These are phyloP conservation scores for Lentinus tigrinus DNA, from an alignment of 768 basidiomycete genomes.

Conservation along the genomic window DNA sequence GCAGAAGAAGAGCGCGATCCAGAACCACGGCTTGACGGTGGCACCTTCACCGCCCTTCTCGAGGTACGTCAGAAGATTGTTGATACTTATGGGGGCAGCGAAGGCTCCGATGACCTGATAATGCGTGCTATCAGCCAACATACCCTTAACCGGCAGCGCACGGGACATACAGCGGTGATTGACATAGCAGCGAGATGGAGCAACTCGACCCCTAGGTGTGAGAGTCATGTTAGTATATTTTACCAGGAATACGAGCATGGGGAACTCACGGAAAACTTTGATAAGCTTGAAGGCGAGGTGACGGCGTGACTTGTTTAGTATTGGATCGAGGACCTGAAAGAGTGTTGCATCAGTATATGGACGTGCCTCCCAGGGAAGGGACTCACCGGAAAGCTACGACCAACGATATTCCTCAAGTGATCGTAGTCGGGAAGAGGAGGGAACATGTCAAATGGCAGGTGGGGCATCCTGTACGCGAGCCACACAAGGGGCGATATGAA, in stretches of 20 bases:
- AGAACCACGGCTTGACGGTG: constrained; percentile 47
- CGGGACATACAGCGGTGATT: constrained; percentile 17
- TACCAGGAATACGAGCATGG: no score
- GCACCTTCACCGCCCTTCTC: constrained; percentile 37
- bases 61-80: constrained; percentile 40
- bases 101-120: constrained; percentile 21
- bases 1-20: constrained; percentile 37
- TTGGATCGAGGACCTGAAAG: constrained; percentile 35
- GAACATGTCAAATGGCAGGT: constrained; percentile 32
- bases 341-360: neutral
- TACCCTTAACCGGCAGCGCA: neutral
- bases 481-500: constrained; percentile 39
- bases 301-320: constrained; percentile 28
- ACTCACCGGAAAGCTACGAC: constrained; percentile 26
- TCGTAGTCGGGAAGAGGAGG: constrained; percentile 37
- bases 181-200: constrained; percentile 16
- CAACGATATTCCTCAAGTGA: constrained; percentile 24
- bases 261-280: constrained; percentile 26
- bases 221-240: no score
- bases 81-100: constrained; percentile 32
- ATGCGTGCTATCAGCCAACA: neutral
- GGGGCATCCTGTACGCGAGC: constrained; percentile 29
- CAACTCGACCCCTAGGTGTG: constrained; percentile 20
- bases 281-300: constrained; percentile 37
- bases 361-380: neutral